Evolutionary conservation across 441 rosid species (phyloP).

Genomic region (Melastoma candidum): DNA sequence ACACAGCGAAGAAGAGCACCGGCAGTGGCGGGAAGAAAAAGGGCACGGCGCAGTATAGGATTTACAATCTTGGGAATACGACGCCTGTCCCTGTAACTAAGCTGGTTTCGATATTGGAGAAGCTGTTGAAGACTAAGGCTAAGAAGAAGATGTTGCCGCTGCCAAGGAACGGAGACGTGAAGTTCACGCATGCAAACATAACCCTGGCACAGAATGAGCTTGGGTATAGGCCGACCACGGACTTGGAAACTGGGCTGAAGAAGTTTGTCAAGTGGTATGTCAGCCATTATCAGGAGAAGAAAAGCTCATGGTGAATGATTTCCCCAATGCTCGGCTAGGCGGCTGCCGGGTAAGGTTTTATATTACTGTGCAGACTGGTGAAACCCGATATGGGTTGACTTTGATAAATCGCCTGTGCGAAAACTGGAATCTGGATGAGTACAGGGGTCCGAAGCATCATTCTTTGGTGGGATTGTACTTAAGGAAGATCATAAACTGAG

Average conservation of each 20-base stretch:
- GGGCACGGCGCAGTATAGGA: slow-evolving; percentile 49
- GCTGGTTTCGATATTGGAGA: slow-evolving; percentile 60
- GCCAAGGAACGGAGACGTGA: slow-evolving; percentile 76
- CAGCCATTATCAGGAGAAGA: slow-evolving; percentile 33
- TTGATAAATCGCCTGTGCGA: no score
- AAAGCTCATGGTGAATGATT: slow-evolving; percentile 29
- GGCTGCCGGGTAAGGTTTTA: no score
- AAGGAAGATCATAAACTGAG: no score
- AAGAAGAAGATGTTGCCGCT: slow-evolving; percentile 53
- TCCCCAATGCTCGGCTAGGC: no score
- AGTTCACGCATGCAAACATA: slow-evolving; percentile 63
- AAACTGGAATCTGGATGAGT: no score
- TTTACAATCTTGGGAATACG: slow-evolving; percentile 73
- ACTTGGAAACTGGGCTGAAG: slow-evolving; percentile 59
- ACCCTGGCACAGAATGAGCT: slow-evolving; percentile 54
- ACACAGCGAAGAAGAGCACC: slow-evolving; percentile 71
- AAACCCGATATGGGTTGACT: no score
- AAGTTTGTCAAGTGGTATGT: slow-evolving; percentile 73
- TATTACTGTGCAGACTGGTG: no score
- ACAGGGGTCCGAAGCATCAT: no score
- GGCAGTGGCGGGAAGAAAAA: slow-evolving; percentile 74
- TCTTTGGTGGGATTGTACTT: no score
- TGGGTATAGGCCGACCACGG: slow-evolving; percentile 50
- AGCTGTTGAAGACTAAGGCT: slow-evolving; percentile 54
- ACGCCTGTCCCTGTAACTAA: slow-evolving; percentile 53